Evolutionary conservation across 352 stramenopile genomes (phyloP).

Genomic region (Phytophthora colocasiae): DNA sequence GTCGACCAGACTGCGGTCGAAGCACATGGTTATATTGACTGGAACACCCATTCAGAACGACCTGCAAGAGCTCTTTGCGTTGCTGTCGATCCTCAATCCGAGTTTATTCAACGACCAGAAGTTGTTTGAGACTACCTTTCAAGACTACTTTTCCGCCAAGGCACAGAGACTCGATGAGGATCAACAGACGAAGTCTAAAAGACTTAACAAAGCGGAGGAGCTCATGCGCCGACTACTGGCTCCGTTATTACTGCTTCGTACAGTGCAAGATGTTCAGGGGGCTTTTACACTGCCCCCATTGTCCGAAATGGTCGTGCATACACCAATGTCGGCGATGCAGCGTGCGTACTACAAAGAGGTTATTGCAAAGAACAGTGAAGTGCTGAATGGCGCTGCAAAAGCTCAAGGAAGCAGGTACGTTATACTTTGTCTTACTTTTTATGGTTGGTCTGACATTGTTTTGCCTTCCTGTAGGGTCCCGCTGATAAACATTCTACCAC

Average conservation of each 20-base stretch:
- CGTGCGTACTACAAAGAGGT: conserved; percentile 85
- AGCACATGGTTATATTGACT: conserved; percentile 71
- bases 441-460: conserved; percentile 9
- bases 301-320: conserved; percentile 83
- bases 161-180: conserved; percentile 47
- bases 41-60: conserved; percentile 92
- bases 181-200: conserved; percentile 29
- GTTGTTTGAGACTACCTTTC: conserved; percentile 62
- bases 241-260: conserved; percentile 70
- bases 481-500: conserved; percentile 98
- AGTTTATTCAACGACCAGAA: conserved; percentile 75
- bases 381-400: conserved; percentile 56
- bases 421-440: conserved; percentile 3
- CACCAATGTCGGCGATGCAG: conserved; percentile 79
- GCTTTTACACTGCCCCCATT: conserved; percentile 75
- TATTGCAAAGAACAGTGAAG: conserved; percentile 66
- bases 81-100: conserved; percentile 87
- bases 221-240: conserved; percentile 68
- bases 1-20: conserved; percentile 41
- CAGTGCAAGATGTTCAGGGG: conserved; percentile 71
- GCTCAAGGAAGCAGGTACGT: conserved; percentile 26
- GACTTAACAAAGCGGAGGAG: conserved; percentile 40
- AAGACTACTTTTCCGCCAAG: conserved; percentile 75
- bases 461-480: conserved; percentile 47
- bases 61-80: conserved; percentile 82